Evolutionary conservation across 805 yeast species (phyloP).

Genomic region (Kodamaea kaohsiungensis): DNA sequence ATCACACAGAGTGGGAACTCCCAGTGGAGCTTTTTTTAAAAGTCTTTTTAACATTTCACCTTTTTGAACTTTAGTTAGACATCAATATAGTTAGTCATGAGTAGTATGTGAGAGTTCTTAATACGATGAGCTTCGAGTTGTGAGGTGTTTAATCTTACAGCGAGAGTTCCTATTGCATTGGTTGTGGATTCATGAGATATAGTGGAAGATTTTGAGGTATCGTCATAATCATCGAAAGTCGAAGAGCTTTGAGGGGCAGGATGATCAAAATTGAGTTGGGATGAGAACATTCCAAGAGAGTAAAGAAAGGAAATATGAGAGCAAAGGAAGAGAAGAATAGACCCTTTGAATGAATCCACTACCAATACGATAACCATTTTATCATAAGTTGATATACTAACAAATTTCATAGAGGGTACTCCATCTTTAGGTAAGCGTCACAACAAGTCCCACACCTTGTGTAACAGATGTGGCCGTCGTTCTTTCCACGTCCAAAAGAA

Average conservation of each 20-base stretch:
- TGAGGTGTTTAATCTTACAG: background rate
- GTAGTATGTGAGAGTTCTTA: conserved; percentile 59
- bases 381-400: conserved; percentile 20
- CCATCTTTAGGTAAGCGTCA: conserved; percentile 99
- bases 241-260: background rate
- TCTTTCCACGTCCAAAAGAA: conserved; percentile 99
- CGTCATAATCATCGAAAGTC: too few relatives aligned
- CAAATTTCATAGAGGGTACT: conserved; percentile 77
- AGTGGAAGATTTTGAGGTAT: background rate
- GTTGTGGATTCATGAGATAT: background rate
- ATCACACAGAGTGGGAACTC: conserved; percentile 1
- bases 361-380: conserved; percentile 1
- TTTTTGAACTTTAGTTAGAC: conserved; percentile 15
- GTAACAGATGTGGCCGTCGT: conserved; percentile 99
- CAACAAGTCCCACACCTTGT: conserved; percentile 98
- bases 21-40: conserved; percentile 8
- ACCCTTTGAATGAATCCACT: background rate
- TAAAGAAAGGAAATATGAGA: background rate
- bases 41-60: conserved; percentile 17
- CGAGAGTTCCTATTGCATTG: background rate
- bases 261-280: background rate
- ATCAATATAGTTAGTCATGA: conserved; percentile 56
- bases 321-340: background rate
- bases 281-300: background rate
- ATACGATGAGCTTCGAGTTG: background rate